Conservation (phyloP, 75 land plant genomes). For the Cryptomeria japonica region DNA sequence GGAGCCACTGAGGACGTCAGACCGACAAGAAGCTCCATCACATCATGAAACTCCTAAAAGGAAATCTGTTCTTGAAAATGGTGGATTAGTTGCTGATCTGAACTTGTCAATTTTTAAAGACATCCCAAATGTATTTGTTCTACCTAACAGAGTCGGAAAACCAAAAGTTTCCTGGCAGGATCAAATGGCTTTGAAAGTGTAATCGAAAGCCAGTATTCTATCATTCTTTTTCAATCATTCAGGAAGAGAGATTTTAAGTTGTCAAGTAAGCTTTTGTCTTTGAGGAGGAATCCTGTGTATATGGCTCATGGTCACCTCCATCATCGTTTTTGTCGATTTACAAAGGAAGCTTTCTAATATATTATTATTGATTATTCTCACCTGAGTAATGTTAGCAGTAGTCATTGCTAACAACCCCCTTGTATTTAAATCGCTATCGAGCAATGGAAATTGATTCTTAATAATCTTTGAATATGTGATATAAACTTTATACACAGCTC, state of each 20-base stretch:
- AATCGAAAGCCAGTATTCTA: neutral
- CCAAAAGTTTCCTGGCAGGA: slow-evolving; percentile 61
- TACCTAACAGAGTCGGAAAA: slow-evolving; percentile 32
- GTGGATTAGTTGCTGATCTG: slow-evolving; percentile 20
- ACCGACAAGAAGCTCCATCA: neutral
- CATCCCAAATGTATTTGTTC: slow-evolving; percentile 15
- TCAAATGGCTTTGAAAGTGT: slow-evolving; percentile 52
- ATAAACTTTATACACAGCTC: neutral
- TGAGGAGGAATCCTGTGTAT: neutral
- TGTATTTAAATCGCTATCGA: neutral
- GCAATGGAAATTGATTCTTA: neutral
- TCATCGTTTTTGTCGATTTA: neutral
- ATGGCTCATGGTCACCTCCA: neutral
- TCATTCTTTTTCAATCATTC: neutral
- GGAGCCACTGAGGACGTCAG: slow-evolving; percentile 10
- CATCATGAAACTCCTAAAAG: neutral
- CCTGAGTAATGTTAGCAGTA: neutral
- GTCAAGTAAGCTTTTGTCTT: neutral
- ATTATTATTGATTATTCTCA: neutral
- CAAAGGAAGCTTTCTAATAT: neutral
- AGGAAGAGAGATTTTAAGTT: neutral
- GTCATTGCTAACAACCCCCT: neutral
- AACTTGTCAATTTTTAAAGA: slow-evolving; percentile 31
- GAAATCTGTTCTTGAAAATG: neutral
- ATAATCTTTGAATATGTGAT: neutral